Percentiles rank a stretch among this genome's conserved stretches.
Evolutionary conservation across 2,329 filamentous ascomycete species (phyloP).

Genomic region (Colletotrichum tanaceti): DNA sequence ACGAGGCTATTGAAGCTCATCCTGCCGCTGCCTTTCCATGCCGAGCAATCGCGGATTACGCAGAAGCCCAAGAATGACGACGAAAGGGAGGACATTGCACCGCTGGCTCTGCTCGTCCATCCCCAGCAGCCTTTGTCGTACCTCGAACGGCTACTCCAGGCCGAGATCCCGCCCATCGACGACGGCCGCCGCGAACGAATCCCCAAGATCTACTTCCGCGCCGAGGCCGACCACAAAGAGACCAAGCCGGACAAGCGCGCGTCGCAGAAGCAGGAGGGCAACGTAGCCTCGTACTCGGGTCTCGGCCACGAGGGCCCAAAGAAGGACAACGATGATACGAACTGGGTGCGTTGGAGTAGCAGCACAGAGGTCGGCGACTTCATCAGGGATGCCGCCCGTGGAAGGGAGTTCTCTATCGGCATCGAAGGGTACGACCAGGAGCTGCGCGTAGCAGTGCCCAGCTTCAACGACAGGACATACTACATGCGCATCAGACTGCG

Average conservation of each 20-base stretch:
- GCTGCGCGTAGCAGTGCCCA: conserved; percentile 84
- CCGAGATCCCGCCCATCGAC: conserved; percentile 79
- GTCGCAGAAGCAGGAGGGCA: conserved; percentile 46
- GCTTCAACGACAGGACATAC: conserved; percentile 90
- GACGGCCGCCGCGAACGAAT: conserved; percentile 75
- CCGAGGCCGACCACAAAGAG: conserved; percentile 72
- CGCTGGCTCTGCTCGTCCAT: conserved; percentile 85
- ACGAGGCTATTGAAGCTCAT: conserved; percentile 84
- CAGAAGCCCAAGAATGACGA: conserved; percentile 43
- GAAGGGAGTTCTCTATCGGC: conserved; percentile 84
- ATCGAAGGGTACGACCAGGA: conserved; percentile 76
- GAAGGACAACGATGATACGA: conserved; percentile 53
- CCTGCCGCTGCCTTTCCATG: conserved; percentile 70
- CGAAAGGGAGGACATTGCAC: conserved; percentile 70
- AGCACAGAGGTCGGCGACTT: conserved; percentile 95
- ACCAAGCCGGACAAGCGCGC: conserved; percentile 43
- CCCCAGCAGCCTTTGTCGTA: conserved; percentile 93
- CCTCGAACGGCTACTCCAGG: conserved; percentile 87
- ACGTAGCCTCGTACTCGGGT: conserved; percentile 78
- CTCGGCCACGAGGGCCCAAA: conserved; percentile 70
- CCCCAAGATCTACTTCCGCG: conserved; percentile 81
- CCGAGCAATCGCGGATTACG: conserved; percentile 28
- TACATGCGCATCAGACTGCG: conserved; percentile 83
- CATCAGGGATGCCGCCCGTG: conserved; percentile 87
- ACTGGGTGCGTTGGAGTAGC: conserved; percentile 87